Evolutionary conservation across 2,329 filamentous ascomycete genomes (phyloP).

Genomic region (Claviceps sp.): DNA sequence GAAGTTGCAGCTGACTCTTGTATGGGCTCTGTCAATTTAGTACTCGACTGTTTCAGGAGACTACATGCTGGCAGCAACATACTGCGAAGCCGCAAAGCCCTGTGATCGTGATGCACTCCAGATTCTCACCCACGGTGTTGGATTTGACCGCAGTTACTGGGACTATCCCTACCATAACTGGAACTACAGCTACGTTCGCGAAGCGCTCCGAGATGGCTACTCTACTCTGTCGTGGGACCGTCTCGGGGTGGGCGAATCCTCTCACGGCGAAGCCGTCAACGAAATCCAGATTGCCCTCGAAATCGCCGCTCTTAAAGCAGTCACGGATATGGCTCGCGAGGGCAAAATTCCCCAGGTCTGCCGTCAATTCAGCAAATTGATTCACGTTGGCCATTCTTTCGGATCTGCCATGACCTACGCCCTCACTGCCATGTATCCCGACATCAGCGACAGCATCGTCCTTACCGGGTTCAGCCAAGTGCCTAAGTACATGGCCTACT

Average conservation of each 20-base stretch:
- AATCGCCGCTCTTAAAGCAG: constrained; percentile 38
- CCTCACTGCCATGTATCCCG: constrained; percentile 37
- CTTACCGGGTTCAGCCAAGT: constrained; percentile 47
- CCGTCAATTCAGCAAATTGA: constrained; percentile 26
- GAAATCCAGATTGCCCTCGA: constrained; percentile 46
- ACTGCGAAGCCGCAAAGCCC: constrained; percentile 39
- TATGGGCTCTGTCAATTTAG: constrained; percentile 10
- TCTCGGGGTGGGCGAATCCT: constrained; percentile 45
- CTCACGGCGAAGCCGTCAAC: constrained; percentile 43
- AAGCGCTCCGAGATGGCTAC: constrained; percentile 41
- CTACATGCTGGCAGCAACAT: constrained; percentile 46
- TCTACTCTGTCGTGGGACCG: constrained; percentile 49
- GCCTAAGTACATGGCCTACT: constrained; percentile 27
- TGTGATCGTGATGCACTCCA: constrained; percentile 25
- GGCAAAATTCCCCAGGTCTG: constrained; percentile 30
- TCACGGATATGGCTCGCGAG: constrained; percentile 36
- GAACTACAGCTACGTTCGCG: constrained; percentile 49
- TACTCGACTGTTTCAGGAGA: constrained; percentile 36
- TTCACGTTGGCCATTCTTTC: constrained; percentile 53
- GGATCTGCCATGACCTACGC: constrained; percentile 45
- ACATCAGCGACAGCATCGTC: constrained; percentile 42
- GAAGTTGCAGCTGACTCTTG: background rate
- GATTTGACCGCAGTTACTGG: constrained; percentile 42
- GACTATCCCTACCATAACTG: constrained; percentile 41
- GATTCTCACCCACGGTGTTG: constrained; percentile 28